Percentiles rank a stretch among this genome's conserved stretches.
Conservation (phyloP, 192 early-diverging fungal species). For the Rhizoclosmatium globosum region DNA sequence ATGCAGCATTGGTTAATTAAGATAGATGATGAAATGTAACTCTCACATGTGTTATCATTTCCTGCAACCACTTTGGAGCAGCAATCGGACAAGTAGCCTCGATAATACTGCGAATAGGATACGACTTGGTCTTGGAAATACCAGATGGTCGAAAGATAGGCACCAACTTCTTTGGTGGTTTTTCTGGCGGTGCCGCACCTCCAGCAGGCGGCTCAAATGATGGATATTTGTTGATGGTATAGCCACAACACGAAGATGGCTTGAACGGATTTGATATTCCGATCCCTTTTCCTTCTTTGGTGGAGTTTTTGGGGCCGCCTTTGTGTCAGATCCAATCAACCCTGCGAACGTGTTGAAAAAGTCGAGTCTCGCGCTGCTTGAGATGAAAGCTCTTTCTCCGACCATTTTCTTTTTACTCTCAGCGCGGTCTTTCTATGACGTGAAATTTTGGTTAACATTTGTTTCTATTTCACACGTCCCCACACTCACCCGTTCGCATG, state of each 20-base stretch:
- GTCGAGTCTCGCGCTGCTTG: constrained; percentile 45
- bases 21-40: neutral
- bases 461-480: neutral
- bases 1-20: neutral
- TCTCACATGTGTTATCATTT: constrained; percentile 24
- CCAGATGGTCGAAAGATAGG: constrained; percentile 58
- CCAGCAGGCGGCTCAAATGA: constrained; percentile 45
- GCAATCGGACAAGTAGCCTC: constrained; percentile 55
- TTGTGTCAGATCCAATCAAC: constrained; percentile 35
- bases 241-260: constrained; percentile 55
- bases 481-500: constrained; percentile 32
- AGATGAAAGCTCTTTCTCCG: constrained; percentile 57
- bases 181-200: constrained; percentile 11
- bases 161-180: constrained; percentile 31
- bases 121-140: constrained; percentile 43
- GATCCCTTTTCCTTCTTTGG: neutral
- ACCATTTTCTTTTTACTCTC: constrained; percentile 54
- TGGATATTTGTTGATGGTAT: constrained; percentile 66
- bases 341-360: constrained; percentile 58
- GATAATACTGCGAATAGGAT: constrained; percentile 58
- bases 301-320: neutral
- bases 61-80: constrained; percentile 57
- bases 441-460: neutral
- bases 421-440: constrained; percentile 42
- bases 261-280: constrained; percentile 53